Percentiles rank a stretch among this genome's conserved stretches.
Conservation (phyloP, 2,329 filamentous ascomycete species). For the Cryphonectria japonica region DNA sequence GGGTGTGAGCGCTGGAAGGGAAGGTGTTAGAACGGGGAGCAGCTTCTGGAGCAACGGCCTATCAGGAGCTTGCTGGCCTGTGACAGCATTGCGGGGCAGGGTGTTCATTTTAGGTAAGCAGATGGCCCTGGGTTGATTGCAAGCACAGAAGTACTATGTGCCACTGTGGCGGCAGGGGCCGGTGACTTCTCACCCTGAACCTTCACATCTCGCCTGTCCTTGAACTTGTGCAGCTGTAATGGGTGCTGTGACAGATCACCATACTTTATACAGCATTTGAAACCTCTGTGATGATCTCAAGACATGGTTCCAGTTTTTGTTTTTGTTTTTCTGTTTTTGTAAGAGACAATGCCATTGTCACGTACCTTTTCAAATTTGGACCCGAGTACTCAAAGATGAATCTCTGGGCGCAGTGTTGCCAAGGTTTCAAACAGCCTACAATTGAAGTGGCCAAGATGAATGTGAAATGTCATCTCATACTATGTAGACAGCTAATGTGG, state of each 20-base stretch:
- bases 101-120: conserved; percentile 14
- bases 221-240: not conserved
- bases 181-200: not conserved
- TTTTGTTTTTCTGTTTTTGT: not conserved
- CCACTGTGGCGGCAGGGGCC: not conserved
- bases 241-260: not conserved
- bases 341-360: not conserved
- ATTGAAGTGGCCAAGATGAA: no score
- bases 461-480: no score
- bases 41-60: conserved; percentile 11
- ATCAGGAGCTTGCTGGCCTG: conserved; percentile 10
- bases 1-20: not conserved
- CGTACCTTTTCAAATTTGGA: not conserved
- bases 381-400: not conserved
- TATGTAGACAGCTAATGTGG: no score
- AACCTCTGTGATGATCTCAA: not conserved
- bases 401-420: not conserved
- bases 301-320: not conserved
- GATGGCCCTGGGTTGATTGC: not conserved
- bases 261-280: not conserved
- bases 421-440: no score
- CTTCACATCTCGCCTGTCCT: not conserved
- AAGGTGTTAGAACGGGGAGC: conserved; percentile 2
- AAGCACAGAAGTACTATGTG: not conserved
- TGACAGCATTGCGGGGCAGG: conserved; percentile 8